Evolutionary conservation across 139 green algal genomes (phyloP), one percentile per base, ranked within the genome.

Genomic region (Picochlorum sp.): DNA sequence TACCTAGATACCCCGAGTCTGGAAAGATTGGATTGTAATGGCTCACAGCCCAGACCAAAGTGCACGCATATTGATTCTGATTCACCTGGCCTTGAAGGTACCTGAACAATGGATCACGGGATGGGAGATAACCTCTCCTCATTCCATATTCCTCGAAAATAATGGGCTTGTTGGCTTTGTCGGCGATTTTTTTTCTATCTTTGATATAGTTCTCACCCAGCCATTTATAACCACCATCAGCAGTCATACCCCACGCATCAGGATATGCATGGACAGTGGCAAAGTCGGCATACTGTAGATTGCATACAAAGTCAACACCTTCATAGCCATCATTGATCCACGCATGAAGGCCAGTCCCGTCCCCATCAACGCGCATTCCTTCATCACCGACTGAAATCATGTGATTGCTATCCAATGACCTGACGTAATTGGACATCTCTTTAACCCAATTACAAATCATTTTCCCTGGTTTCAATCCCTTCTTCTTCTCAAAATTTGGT

Each of bases 91-190:
- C 40, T 20, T 50, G 29, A 22, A 65, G 29, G 25, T 43, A 65
- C 7, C 13, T 14, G 35, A 65, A 20, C 10, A 65, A 30, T 14
- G 14, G 14, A 24, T 65, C 30, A 12, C 58, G 29, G 24, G 24
- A 50, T 8, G 43, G 40, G 13, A 65, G 28, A 37, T 55, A 65
- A 13, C 58, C 58, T 24, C 29, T 12, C 24, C 65, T 44, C 60
- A 65, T 70, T 29, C 72, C 67, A 33, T 63, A 72, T 44, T 79
- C 72, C 37, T 79, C 72, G 55, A 79, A 56, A 30, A 79, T 61
- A 20, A 79, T 61, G 4, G 72, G 72, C 57, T 75, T 79, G 24
- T 56, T 50, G 14, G 26, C 33, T 12, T 57, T 32, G 37, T 69
- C 43, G 3, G 62, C 72, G 43, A 72, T 47, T 8, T 49, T 30